Evolutionary conservation across 192 early-diverging fungal species (phyloP).

Genomic region (Linnemannia zychae): DNA sequence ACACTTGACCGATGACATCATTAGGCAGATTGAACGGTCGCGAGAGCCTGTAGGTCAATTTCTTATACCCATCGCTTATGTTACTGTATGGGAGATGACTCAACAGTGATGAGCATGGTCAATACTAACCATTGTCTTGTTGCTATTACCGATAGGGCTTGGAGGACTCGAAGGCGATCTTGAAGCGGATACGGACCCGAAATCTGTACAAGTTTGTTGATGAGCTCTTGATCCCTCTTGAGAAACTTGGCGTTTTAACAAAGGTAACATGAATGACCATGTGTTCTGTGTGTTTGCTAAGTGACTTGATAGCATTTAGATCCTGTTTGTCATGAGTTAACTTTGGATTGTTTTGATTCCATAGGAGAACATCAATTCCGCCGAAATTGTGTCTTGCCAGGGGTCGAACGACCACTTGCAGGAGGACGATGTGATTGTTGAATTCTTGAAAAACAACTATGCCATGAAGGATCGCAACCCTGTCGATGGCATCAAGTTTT

Average conservation of each 20-base stretch:
- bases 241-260: constrained; percentile 53
- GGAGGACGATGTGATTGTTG: constrained; percentile 81
- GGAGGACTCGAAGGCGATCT: constrained; percentile 72
- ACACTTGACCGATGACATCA: constrained; percentile 85
- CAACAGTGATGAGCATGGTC: not conserved
- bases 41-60: constrained; percentile 56
- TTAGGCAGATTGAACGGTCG: constrained; percentile 80
- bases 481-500: constrained; percentile 87
- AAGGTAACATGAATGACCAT: constrained; percentile 51
- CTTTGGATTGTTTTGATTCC: not conserved
- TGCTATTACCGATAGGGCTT: constrained; percentile 58
- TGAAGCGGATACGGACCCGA: constrained; percentile 82
- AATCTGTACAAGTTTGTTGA: constrained; percentile 92
- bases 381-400: constrained; percentile 74
- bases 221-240: constrained; percentile 75
- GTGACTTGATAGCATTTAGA: no score
- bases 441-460: constrained; percentile 81
- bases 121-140: not conserved
- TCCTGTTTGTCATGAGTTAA: not conserved
- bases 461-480: constrained; percentile 91
- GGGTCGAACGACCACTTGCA: constrained; percentile 69
- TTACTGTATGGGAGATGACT: not conserved
- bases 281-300: not conserved
- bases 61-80: not conserved
- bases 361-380: constrained; percentile 62